Percentiles rank a stretch among this genome's conserved stretches.
Evolutionary conservation across 257 asterid species (phyloP).

Genomic region (Mitragyna speciosa): DNA sequence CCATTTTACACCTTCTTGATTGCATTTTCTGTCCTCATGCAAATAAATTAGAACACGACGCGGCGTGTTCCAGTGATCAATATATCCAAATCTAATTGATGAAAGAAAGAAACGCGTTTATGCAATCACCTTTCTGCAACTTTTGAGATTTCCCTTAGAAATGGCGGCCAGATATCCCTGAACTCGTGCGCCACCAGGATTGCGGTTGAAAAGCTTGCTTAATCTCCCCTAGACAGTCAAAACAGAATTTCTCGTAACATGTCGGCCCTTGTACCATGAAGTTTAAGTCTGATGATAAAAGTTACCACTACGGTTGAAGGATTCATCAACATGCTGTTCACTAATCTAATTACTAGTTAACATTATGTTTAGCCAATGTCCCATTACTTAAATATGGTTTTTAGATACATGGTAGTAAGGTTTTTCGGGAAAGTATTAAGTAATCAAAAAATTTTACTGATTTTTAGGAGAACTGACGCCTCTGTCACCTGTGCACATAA

Average conservation of each 20-base stretch:
- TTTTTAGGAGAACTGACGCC: too few relatives aligned
- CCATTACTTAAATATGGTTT: too few relatives aligned
- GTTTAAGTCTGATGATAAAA: too few relatives aligned
- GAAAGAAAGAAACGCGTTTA: slow-evolving; percentile 21
- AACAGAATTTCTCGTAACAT: not conserved
- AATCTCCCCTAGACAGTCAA: not conserved
- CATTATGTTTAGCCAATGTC: not conserved
- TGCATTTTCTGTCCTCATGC: not conserved
- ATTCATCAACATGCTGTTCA: too few relatives aligned
- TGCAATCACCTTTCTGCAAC: slow-evolving; percentile 11
- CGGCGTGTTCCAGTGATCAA: not conserved
- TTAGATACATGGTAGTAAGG: too few relatives aligned
- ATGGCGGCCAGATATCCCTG: slow-evolving; percentile 12
- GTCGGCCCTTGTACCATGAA: not conserved
- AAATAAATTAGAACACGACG: not conserved
- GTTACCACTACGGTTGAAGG: too few relatives aligned
- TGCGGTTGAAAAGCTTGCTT: not conserved
- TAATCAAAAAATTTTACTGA: too few relatives aligned
- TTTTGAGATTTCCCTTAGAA: not conserved
- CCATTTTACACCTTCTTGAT: slow-evolving; percentile 4
- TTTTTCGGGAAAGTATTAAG: too few relatives aligned
- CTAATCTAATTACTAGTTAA: not conserved
- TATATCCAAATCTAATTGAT: not conserved
- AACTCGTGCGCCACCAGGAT: slow-evolving; percentile 10
- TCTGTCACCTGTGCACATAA: too few relatives aligned